Conservation (phyloP, 495 filamentous ascomycete species). For the Bacidia gigantensis region DNA sequence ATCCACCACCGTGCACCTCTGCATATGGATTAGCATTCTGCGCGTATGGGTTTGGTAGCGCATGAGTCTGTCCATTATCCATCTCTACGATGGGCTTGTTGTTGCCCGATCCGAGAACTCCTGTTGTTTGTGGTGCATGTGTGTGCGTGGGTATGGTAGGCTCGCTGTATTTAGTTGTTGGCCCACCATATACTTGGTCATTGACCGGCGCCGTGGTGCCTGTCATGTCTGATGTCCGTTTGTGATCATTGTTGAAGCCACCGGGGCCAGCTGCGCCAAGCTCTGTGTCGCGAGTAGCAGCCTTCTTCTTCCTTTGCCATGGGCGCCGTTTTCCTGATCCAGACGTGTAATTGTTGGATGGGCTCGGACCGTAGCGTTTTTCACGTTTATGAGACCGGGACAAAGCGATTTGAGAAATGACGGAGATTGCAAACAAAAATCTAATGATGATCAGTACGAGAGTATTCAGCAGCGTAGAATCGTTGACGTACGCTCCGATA, state of each 20-base stretch:
- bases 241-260: conserved; percentile 11
- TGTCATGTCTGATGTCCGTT: conserved; percentile 14
- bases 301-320: conserved; percentile 15
- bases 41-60: not conserved
- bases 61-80: not conserved
- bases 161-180: conserved; percentile 13
- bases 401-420: conserved; percentile 47
- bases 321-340: conserved; percentile 36
- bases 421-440: conserved; percentile 53
- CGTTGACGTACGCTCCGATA: conserved; percentile 52
- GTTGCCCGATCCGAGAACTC: not conserved
- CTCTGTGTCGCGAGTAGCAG: conserved; percentile 9
- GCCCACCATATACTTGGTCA: conserved; percentile 12
- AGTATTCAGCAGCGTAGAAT: not conserved
- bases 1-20: conserved; percentile 5
- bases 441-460: conserved; percentile 23
- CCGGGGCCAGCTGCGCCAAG: conserved; percentile 14
- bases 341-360: conserved; percentile 63
- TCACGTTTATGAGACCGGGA: conserved; percentile 62
- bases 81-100: conserved; percentile 2
- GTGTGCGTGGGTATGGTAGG: conserved; percentile 2
- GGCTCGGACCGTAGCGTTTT: conserved; percentile 64
- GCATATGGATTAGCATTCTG: conserved; percentile 9
- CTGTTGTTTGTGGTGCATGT: conserved; percentile 3
- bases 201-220: conserved; percentile 14